Evolutionary conservation across 345 rosid genomes (phyloP), one percentile per base, ranked within the genome.

Genomic region (Sonneratia caseolaris): DNA sequence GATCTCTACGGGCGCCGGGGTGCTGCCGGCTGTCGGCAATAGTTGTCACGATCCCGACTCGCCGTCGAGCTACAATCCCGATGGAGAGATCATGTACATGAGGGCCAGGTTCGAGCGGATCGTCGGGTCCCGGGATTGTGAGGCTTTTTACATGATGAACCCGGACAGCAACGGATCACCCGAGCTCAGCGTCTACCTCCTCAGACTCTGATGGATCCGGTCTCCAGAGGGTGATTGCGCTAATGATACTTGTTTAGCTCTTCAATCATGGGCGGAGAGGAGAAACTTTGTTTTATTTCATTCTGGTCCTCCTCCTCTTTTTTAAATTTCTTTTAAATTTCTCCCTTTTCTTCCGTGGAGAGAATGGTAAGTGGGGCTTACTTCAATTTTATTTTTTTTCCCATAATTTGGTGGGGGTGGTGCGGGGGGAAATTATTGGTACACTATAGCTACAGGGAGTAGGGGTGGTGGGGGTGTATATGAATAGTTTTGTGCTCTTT

Each of bases 101-200:
- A 92, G 98, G 38, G 99, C 98, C 38, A 96, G 89, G 71, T 96
- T 96, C 69, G 98, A 96, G 79, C 77, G 97, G 67, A 87, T 96
- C 70, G 91, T 96, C 22, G 99, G 99, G 35, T 92, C 99, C 18
- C 88, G 96, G 84, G 99, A 96, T 71, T 96, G 98, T 0, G 97
- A 96, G 68, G 99, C 99, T 68, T 96, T 92, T 81, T 96, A 96
- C 72, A 96, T 96, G 98, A 92, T 92, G 97, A 96, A 96, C 83
- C 99, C 99, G 66, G 99, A 96, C 65, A 86, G 94, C 76, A 88
- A 91, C 78, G 99, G 98, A 77, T 82, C 99, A 79, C 94, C 98
- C 68, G 99, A 96, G 79, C 97, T 92, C 16, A 92, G 98, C 79
- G 78, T 96, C 81, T 96, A 96, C 70, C 76, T 96, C 70, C 97